phyloP scores from a whole-genome alignment of 345 rosid species.

The Eutrema yunnanense region DNA sequence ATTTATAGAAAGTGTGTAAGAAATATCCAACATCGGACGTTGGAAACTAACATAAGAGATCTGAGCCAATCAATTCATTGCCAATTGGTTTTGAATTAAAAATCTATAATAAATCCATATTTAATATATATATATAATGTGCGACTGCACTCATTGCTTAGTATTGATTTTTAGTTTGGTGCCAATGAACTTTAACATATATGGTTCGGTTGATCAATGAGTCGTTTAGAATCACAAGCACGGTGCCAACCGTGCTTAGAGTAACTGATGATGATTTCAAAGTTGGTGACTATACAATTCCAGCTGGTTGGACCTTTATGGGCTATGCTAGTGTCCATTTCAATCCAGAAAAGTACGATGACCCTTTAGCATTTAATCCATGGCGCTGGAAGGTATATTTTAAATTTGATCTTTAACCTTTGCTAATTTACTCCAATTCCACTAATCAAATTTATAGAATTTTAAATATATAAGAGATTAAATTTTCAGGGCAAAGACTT shows the following conservation, averaged over 20 bases:
- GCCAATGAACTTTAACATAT: too few species aligned
- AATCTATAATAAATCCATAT: too few species aligned
- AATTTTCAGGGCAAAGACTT: not conserved
- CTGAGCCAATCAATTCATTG: too few species aligned
- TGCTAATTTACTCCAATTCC: not conserved
- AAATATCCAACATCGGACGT: too few species aligned
- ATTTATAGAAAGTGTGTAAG: too few species aligned
- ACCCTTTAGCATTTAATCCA: constrained; percentile 11
- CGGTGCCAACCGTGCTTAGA: too few species aligned
- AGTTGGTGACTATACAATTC: not conserved
- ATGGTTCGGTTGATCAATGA: not conserved
- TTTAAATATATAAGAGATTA: not conserved
- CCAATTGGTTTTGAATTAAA: too few species aligned
- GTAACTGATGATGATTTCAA: too few species aligned
- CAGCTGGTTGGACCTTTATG: constrained; percentile 14
- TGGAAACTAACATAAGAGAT: too few species aligned
- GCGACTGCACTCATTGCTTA: too few species aligned
- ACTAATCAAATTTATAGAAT: not conserved
- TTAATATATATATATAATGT: too few species aligned
- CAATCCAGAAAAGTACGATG: constrained; percentile 1
- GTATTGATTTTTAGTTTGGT: too few species aligned
- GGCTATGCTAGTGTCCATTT: constrained; percentile 2
- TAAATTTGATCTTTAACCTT: not conserved
- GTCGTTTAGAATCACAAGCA: not conserved
- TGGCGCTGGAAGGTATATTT: constrained; percentile 17